A percentile compares a stretch with the other conserved stretches of the same genome.
These are phyloP conservation scores for Kitagawia praeruptora DNA, from an alignment of 129 eudicot species.

Conservation along the genomic window DNA sequence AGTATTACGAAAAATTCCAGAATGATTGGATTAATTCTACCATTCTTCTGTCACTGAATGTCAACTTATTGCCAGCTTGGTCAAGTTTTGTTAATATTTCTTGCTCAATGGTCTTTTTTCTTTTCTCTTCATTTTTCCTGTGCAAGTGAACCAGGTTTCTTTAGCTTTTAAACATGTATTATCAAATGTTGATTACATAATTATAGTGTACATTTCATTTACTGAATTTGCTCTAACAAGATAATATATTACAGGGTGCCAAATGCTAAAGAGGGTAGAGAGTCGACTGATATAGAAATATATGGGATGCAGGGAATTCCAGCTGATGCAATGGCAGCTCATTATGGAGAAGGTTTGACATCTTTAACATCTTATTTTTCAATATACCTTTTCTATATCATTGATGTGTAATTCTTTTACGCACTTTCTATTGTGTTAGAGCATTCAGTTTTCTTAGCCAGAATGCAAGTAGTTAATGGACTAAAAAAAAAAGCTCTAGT, in stretches of 20 bases:
- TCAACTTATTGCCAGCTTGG: neutral
- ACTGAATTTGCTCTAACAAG: neutral
- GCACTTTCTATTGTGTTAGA: neutral
- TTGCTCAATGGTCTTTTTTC: neutral
- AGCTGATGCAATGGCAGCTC: conserved; percentile 73
- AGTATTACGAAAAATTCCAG: neutral
- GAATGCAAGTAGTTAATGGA: neutral
- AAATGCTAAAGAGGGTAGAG: conserved; percentile 87
- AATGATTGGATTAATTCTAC: neutral
- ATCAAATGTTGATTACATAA: neutral
- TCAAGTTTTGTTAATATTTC: neutral
- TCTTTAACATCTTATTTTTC: neutral
- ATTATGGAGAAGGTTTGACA: conserved; percentile 85
- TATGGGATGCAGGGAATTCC: conserved; percentile 99
- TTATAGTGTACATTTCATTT: neutral
- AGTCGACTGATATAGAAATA: conserved; percentile 84
- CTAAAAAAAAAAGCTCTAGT: neutral
- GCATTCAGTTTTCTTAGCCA: neutral
- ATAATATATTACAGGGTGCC: conserved; percentile 56
- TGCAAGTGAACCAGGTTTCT: neutral
- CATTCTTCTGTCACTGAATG: neutral
- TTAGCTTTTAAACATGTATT: neutral
- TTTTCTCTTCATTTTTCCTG: neutral
- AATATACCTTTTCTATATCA: neutral
- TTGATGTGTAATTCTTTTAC: neutral